Base-by-base conservation (phyloP, 2,329 filamentous ascomycete genomes). In the Alternaria consortialis region DNA sequence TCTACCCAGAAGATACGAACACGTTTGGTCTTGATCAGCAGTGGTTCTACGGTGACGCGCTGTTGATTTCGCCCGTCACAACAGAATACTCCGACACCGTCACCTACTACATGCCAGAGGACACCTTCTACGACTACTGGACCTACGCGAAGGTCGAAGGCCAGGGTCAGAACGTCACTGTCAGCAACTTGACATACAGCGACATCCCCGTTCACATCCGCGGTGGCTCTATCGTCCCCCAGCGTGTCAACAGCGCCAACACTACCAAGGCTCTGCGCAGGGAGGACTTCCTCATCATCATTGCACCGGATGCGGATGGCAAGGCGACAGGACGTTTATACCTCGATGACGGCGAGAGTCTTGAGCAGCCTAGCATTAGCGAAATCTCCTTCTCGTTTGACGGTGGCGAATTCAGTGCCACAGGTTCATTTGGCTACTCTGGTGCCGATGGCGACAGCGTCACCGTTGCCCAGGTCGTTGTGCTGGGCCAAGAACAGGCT, bases 291-390 rank as follows among this genome's bases (percentile, higher is more conserved):
- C 85, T 89, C 73, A 80, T 96, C 52, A 71, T 94, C 36, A 84
- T 96, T 44, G 89, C 91, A 0, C 84, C 91, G 0, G 87, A 85
- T 6, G 71, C 74, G 1, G 80, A 90, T 53, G 90, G 89, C 3
- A 86, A 80, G 7, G 92, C 92, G 0, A 76, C 73, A 1, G 92
- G 92, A 0, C 82, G 83, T 53, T 81, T 95, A 58, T 95, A 94
- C 74, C 80, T 95, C 5, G 92, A 95, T 67, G 92, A 96, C 62
- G 92, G 92, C 8, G 87, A 88, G 60, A 88, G 85, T 27, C 69
- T 94, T 51, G 80, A 86, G 60, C 91, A 91, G 76, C 63, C 79
- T 3, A 75, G 69, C 1, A 86, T 83, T n/a, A 87, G 84, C 7
- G 80, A 86, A 56, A 82, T 93, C 53, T 76, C 80, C 13, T 91